A percentile compares a stretch with the other conserved stretches of the same genome.
Conservation (phyloP, 169 alveolate species). For the Eimeria sp. region DNA sequence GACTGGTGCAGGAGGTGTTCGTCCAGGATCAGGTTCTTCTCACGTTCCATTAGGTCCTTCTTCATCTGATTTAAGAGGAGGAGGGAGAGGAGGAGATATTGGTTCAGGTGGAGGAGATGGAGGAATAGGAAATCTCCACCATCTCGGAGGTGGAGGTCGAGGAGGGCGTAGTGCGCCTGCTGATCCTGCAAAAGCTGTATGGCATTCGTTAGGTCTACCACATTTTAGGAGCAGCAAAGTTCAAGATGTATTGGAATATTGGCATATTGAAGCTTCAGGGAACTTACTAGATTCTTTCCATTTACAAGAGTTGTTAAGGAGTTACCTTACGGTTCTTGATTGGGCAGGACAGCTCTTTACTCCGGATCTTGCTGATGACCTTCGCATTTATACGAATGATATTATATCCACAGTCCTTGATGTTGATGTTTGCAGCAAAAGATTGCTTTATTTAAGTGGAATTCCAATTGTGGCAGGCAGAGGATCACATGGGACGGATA, state of each 20-base stretch:
- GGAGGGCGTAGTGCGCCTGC: not conserved
- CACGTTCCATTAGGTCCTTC: too few species aligned
- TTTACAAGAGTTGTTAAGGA: conserved; percentile 3
- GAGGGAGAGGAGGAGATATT: not conserved
- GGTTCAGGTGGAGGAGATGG: not conserved
- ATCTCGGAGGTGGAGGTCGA: too few species aligned
- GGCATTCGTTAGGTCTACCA: conserved; percentile 24
- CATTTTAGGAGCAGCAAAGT: conserved; percentile 10
- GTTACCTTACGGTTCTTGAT: not conserved
- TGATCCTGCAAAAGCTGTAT: conserved; percentile 2
- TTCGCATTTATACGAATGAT: not conserved
- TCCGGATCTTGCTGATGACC: not conserved
- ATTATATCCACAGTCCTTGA: not conserved
- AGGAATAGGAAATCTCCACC: too few species aligned
- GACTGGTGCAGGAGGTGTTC: not conserved
- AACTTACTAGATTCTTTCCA: not conserved
- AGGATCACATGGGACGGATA: not conserved
- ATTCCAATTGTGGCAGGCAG: not conserved
- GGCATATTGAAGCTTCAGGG: conserved; percentile 9
- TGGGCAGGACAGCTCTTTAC: not conserved
- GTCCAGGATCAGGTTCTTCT: too few species aligned
- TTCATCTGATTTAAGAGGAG: too few species aligned
- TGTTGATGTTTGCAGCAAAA: conserved; percentile 19
- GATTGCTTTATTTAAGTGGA: conserved; percentile 3
- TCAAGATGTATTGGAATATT: conserved; percentile 27